These are phyloP conservation scores for Mycena kentingensis DNA, from an alignment of 768 basidiomycete species.

Conservation along the genomic window DNA sequence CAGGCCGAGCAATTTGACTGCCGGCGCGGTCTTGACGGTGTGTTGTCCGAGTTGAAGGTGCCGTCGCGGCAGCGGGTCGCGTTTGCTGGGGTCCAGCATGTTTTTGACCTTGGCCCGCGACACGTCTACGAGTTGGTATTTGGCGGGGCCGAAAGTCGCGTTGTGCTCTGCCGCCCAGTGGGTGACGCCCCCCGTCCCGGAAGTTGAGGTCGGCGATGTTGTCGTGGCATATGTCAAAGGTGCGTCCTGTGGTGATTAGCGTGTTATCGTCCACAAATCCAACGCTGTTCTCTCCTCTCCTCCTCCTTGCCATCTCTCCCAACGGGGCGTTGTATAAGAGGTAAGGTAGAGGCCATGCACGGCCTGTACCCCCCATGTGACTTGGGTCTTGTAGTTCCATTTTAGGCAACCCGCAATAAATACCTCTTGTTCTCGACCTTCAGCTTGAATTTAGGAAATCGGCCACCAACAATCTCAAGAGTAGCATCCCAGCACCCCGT, in stretches of 20 bases:
- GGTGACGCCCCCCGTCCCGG: constrained; percentile 19
- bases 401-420: too few species aligned
- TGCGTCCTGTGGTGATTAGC: constrained; percentile 4
- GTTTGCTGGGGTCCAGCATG: constrained; percentile 7
- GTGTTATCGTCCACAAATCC: constrained; percentile 23
- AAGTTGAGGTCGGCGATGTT: constrained; percentile 21
- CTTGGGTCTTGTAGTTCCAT: too few species aligned
- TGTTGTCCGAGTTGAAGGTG: constrained; percentile 9
- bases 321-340: constrained; percentile 25
- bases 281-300: background rate
- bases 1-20: constrained; percentile 34
- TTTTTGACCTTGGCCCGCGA: background rate
- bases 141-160: constrained; percentile 21
- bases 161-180: constrained; percentile 33
- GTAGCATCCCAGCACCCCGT: too few species aligned
- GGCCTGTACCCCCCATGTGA: too few species aligned
- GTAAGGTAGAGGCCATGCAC: too few species aligned
- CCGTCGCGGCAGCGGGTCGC: background rate
- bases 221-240: constrained; percentile 15
- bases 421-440: too few species aligned
- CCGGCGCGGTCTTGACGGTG: constrained; percentile 19
- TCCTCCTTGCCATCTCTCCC: constrained; percentile 2
- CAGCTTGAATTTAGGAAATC: too few species aligned
- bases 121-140: constrained; percentile 23
- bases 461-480: too few species aligned